Percentiles rank a stretch among this genome's conserved stretches.
phyloP scores from a whole-genome alignment of 1,139 yeast genomes.

The Hemisphaericaspora lyxosophila region DNA sequence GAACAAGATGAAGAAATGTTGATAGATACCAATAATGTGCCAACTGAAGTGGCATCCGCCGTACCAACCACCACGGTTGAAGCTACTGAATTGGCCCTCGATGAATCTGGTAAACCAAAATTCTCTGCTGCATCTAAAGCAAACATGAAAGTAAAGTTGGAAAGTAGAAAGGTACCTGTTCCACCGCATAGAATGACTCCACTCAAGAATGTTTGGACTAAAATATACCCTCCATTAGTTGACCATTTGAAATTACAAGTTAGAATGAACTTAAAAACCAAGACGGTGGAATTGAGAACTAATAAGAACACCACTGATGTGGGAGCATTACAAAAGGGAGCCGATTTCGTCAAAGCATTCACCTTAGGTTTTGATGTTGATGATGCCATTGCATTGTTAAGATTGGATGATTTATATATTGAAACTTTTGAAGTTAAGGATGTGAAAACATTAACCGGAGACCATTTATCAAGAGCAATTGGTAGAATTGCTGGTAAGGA shows the following conservation, averaged over 20 bases:
- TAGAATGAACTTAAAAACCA: slow-evolving; percentile 86
- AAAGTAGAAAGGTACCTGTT: slow-evolving; percentile 83
- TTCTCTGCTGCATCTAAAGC: slow-evolving; percentile 72
- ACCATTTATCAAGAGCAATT: slow-evolving; percentile 95
- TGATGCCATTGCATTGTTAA: slow-evolving; percentile 90
- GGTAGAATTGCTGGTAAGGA: slow-evolving; percentile 99
- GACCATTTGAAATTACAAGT: slow-evolving; percentile 94
- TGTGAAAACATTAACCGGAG: slow-evolving; percentile 92
- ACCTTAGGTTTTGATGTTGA: slow-evolving; percentile 95
- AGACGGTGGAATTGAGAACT: slow-evolving; percentile 84
- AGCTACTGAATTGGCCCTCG: slow-evolving; percentile 62
- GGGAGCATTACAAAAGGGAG: slow-evolving; percentile 96
- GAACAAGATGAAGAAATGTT: slow-evolving; percentile 60
- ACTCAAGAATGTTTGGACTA: slow-evolving; percentile 83
- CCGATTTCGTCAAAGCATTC: slow-evolving; percentile 93
- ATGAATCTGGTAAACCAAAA: slow-evolving; percentile 87
- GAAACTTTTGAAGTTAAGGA: slow-evolving; percentile 97
- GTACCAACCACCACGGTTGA: slow-evolving; percentile 28
- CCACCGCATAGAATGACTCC: slow-evolving; percentile 98
- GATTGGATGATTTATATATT: slow-evolving; percentile 92
- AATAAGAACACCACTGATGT: slow-evolving; percentile 78
- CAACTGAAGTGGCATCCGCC: slow-evolving; percentile 20
- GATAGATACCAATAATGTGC: slow-evolving; percentile 58
- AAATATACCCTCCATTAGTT: slow-evolving; percentile 92
- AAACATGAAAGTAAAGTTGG: slow-evolving; percentile 73